Evolutionary conservation across 2,329 filamentous ascomycete genomes (phyloP), one percentile per base, ranked within the genome.

Genomic region (Coleophoma eucalyptorum): DNA sequence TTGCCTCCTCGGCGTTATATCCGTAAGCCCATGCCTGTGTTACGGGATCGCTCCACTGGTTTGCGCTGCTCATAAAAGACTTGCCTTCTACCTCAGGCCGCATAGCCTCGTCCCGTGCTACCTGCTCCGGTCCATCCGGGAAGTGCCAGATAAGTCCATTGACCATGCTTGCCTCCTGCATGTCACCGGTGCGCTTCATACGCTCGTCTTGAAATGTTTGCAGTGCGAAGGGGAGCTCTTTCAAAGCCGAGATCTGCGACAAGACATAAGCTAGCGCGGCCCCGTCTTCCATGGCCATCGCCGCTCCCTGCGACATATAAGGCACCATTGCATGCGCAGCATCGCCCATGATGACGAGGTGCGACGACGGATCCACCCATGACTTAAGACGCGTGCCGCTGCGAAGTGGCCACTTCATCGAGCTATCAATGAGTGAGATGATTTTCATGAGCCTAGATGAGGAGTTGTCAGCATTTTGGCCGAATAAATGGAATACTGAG

Each of bases 61-160:
- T 73, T 15, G 67, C 59, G 54, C 67, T 72, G n/a, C 61, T 56
- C 34, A 67, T 53, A 11, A 63, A 64, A 44, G 65, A 62, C 46
- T 66, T 65, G 4, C 67, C 69, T 34, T 63, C 56, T 18, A 72
- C 52, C 56, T 71, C 69, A 4, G 63, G 50, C 43, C 55, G 55
- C 70, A 71, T 72, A 13, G 5, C 19, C 6, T 46, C 31, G 35
- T 86, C 82, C 43, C 83, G 68, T 18, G 68, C 71, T 55, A 75
- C 67, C 60, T 86, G 82, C 52, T 80, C 76, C 2, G 76, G 72
- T 1, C 81, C 80, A 53, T 79, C 64, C 3, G 59, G 56, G 69
- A 80, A 69, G 50, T 80, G 77, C 73, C 73, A 77, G 3, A 79
- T 55, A 19, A 69, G 65, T 1, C 70, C 71, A 52, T 79, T 79